phyloP scores from a whole-genome alignment of 306 rosid genomes.

The Oemleria cerasiformis region DNA sequence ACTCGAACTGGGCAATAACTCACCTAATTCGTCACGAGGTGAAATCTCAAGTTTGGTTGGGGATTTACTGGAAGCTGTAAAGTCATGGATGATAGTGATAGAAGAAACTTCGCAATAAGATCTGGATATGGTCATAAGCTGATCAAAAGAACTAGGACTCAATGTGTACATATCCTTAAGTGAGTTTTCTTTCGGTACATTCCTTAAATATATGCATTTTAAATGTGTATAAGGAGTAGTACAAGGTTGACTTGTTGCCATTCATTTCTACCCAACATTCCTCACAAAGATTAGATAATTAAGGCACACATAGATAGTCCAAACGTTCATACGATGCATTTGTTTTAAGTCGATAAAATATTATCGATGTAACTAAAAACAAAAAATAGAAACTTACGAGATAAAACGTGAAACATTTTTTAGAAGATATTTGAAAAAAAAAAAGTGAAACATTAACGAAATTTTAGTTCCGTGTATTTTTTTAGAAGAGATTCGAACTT shows the following conservation, averaged over 20 bases:
- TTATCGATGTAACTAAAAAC: too few relatives aligned
- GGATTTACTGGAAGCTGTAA: background rate
- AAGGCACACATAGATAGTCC: background rate
- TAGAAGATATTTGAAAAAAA: too few relatives aligned
- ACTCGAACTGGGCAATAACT: too few relatives aligned
- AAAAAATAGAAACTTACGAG: too few relatives aligned
- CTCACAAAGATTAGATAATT: constrained; percentile 15
- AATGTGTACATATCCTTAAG: too few relatives aligned
- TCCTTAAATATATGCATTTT: background rate
- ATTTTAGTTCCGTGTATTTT: too few relatives aligned
- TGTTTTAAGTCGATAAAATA: too few relatives aligned
- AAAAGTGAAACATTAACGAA: too few relatives aligned
- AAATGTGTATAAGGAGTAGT: background rate
- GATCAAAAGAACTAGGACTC: background rate
- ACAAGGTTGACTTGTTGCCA: constrained; percentile 19
- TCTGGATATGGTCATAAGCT: background rate
- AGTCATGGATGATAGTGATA: background rate
- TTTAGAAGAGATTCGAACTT: too few relatives aligned
- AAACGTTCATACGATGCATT: too few relatives aligned
- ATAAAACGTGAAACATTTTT: too few relatives aligned
- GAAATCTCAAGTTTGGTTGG: background rate
- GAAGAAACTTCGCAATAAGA: background rate
- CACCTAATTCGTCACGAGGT: too few relatives aligned
- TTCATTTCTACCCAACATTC: background rate
- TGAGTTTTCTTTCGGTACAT: background rate